Conservation (phyloP, 2,329 filamentous ascomycete species). For the Cladosporium sp. region DNA sequence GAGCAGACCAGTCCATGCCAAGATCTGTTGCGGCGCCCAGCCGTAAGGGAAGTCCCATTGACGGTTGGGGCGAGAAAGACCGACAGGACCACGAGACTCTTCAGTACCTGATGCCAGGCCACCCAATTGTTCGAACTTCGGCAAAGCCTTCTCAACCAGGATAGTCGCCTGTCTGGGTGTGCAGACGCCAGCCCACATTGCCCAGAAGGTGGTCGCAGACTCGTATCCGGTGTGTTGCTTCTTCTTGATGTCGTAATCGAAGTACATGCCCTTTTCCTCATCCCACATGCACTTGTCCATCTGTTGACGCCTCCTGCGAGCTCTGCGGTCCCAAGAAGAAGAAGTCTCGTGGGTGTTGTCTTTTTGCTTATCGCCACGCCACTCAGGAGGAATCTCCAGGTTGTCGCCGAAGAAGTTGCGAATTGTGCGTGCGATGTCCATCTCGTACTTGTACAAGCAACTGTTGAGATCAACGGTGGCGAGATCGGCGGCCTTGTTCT, state of each 20-base stretch:
- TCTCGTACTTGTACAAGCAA: conserved; percentile 94
- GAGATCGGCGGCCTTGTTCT: conserved; percentile 81
- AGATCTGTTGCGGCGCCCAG: conserved; percentile 98
- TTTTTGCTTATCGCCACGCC: conserved; percentile 65
- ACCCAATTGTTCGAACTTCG: conserved; percentile 83
- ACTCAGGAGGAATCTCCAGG: conserved; percentile 79
- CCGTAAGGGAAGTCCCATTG: conserved; percentile 99
- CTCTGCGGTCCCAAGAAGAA: conserved; percentile 84
- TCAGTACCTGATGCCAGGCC: conserved; percentile 88
- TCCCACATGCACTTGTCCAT: conserved; percentile 97
- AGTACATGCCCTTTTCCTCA: conserved; percentile 90
- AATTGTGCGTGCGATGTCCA: conserved; percentile 85
- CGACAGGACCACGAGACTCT: conserved; percentile 77
- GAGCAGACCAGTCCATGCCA: conserved; percentile 90
- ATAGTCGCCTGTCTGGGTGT: conserved; percentile 81
- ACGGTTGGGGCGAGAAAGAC: conserved; percentile 82
- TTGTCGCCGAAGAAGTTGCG: conserved; percentile 80
- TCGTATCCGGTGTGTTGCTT: conserved; percentile 83
- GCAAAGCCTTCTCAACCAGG: conserved; percentile 78
- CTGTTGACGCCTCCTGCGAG: conserved; percentile 75
- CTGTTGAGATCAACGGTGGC: conserved; percentile 95
- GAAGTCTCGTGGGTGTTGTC: conserved; percentile 76
- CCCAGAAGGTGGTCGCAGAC: conserved; percentile 92
- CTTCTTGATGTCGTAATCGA: conserved; percentile 89
- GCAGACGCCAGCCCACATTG: conserved; percentile 90